Conservation (phyloP, 768 basidiomycete species). For the Russula dissimulans region DNA sequence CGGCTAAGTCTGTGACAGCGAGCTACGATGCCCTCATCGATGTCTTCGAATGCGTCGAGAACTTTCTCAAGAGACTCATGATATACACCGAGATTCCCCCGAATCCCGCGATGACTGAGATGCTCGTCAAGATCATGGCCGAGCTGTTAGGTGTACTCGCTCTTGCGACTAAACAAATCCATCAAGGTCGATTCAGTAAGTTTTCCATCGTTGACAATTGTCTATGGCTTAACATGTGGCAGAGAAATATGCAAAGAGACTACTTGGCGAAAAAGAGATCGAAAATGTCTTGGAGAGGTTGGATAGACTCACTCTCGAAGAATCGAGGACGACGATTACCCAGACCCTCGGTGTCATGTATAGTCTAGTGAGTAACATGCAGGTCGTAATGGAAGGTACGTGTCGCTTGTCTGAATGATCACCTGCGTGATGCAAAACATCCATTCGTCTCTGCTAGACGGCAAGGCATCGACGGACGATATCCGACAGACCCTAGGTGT, state of each 20-base stretch:
- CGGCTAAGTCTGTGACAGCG: neutral
- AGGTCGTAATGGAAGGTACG: neutral
- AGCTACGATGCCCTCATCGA: too few relatives aligned
- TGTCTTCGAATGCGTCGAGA: too few relatives aligned
- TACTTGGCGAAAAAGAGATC: too few relatives aligned
- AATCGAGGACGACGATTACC: neutral
- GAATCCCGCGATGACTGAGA: neutral
- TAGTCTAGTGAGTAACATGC: neutral
- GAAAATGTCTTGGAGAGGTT: too few relatives aligned
- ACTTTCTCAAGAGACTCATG: too few relatives aligned
- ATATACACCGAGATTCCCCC: neutral
- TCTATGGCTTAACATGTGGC: too few relatives aligned
- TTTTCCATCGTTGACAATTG: neutral
- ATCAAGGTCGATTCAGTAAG: neutral
- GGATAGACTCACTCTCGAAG: neutral
- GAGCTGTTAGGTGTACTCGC: neutral
- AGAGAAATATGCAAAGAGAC: too few relatives aligned
- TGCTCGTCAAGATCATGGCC: neutral
- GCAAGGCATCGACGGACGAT: neutral
- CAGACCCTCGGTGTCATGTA: neutral
- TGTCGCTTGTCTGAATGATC: too few relatives aligned
- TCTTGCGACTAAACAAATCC: neutral
- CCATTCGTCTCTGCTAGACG: neutral
- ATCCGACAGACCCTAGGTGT: neutral
- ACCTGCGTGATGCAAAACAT: neutral